Evolutionary conservation across 2,329 filamentous ascomycete species (phyloP), one percentile per base, ranked within the genome.

Genomic region (Helotiales sp.): DNA sequence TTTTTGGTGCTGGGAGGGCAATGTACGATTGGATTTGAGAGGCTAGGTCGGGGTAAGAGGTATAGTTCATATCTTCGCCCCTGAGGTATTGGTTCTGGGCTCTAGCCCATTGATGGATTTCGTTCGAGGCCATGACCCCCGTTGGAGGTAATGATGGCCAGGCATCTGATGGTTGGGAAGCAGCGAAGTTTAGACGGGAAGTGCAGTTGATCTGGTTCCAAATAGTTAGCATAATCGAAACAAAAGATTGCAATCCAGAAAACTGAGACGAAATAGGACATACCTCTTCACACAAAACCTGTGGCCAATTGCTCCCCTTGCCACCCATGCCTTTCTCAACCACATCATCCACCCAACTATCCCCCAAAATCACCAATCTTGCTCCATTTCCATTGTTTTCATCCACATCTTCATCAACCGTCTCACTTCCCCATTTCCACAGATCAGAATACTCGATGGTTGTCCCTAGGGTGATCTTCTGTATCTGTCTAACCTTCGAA

Each of bases 321-420:
- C 53, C 61, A 4, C 30, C 48, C 24, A 58, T 54, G 2, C 46
- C 57, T 8, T 58, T 52, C 19, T 63, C 60, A 25, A 59, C 33
- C 2, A 15, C 44, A 60, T 67, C 61, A 61, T 68, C 69, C 5
- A 67, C 67, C 68, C 69, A 71, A 25, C 62, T 65, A 54, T 71
- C 69, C 2, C 69, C 69, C 57, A 71, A 71, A 46, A 70, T 63
- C 5, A 71, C 67, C 34, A 71, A 44, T 30, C 65, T 57, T 8
- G 66, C 27, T 2, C 62, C 63, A 52, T 55, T 58, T 12, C 53
- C 59, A 5, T 47, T 42, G 19, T 57, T 53, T 5, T 51, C 61
- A 5, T 53, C 42, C 2, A 50, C 44, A 10, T 36, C 47, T 5
- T 52, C 53, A 29, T 52, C 54, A 46, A 55, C 57, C 7, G 57